Percentiles rank a stretch among this genome's conserved stretches.
These are phyloP conservation scores for Adansonia madagascariensis DNA, from an alignment of 441 rosid species.

Conservation along the genomic window DNA sequence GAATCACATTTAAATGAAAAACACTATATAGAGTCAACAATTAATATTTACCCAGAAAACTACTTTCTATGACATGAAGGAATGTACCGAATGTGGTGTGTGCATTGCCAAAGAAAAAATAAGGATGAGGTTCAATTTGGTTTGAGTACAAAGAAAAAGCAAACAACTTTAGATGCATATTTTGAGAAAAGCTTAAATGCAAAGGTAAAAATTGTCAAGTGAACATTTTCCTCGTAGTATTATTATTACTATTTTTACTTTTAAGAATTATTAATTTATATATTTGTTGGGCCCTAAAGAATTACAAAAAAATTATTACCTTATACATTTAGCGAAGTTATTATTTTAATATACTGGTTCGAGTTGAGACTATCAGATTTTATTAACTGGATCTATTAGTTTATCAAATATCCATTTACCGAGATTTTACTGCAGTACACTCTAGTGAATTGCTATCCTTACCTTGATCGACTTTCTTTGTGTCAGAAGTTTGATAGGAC, in stretches of 20 bases:
- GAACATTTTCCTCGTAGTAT: not conserved
- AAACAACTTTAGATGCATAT: not conserved
- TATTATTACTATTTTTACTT: not conserved
- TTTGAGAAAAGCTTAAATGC: not conserved
- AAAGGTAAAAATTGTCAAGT: not conserved
- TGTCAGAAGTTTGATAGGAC: conserved; percentile 6
- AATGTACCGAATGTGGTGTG: too few species aligned
- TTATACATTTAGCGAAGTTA: not conserved
- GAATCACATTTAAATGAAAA: too few species aligned
- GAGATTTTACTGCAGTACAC: not conserved
- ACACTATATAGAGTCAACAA: not conserved
- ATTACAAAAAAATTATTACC: not conserved
- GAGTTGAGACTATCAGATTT: not conserved
- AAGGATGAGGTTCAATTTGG: not conserved
- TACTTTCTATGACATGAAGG: too few species aligned
- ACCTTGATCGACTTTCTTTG: not conserved
- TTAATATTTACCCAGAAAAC: not conserved
- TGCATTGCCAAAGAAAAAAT: not conserved
- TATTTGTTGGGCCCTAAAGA: too few species aligned
- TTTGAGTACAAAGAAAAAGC: not conserved
- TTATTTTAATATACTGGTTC: not conserved
- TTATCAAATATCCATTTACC: not conserved
- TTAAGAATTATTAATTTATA: too few species aligned
- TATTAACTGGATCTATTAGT: not conserved
- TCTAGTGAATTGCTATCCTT: not conserved